A percentile compares a stretch with the other conserved stretches of the same genome.
Conservation (phyloP, 495 filamentous ascomycete genomes). For the Hyaloscypha finlandica region DNA sequence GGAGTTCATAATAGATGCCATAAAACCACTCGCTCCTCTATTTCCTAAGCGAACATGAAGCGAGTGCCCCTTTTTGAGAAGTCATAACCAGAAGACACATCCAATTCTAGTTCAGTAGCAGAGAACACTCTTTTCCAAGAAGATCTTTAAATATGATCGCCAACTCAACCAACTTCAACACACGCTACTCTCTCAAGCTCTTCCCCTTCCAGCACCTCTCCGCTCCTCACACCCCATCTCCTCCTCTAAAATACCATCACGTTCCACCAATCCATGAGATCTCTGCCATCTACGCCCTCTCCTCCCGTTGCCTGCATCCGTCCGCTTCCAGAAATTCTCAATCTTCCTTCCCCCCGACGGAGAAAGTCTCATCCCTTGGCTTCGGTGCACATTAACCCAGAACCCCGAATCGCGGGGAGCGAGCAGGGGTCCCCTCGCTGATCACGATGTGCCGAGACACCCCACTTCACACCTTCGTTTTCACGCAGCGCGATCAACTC, state of each 20-base stretch:
- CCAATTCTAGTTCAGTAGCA: no score
- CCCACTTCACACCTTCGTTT: background rate
- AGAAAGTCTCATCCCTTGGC: background rate
- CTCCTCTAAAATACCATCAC: background rate
- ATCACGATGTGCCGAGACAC: background rate
- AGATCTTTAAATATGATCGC: no score
- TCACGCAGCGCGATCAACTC: background rate
- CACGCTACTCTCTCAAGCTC: no score
- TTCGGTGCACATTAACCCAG: background rate
- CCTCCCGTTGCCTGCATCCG: background rate
- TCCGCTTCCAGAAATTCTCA: background rate
- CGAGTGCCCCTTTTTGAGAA: no score
- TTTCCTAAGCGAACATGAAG: no score
- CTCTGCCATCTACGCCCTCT: background rate
- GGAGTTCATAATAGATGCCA: background rate
- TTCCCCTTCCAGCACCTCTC: no score
- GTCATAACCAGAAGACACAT: no score
- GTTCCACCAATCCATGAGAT: background rate
- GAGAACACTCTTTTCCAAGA: no score
- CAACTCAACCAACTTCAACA: no score
- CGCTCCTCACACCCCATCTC: no score
- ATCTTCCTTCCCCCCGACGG: background rate
- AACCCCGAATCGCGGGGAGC: constrained; percentile 20
- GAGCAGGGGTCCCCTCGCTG: background rate
- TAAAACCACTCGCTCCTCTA: background rate